Base-by-base conservation (phyloP, 805 yeast species). In the Alloascoidea africana region DNA sequence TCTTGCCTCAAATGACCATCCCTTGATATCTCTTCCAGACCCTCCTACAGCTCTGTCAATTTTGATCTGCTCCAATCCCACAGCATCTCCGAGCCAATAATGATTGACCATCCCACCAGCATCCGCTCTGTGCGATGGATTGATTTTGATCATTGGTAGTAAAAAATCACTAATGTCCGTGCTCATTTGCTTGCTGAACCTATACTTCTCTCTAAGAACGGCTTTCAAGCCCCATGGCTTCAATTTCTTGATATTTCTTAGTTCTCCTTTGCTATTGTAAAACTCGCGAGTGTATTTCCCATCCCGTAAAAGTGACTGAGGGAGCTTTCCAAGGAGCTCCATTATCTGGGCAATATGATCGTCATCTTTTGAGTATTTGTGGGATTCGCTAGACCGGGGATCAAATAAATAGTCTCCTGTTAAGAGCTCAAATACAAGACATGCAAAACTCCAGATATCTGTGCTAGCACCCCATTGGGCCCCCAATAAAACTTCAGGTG, bases 311-410 rank as follows among this genome's bases (percentile, higher is more conserved):
- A 77, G 51, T 36, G 65, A 61, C 13, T 70, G 47, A 2, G 94
- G 93, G 38, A 80, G 61, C 19, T 70, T 66, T 1, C 93, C 89
- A 37, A 83, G 53, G 14, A 83, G 62, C 55, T 89, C 97, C 23
- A 91, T 76, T 11, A 91, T 84, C 55, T 91, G 97, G 0, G 97
- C 97, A 47, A 91, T 67, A 55, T 91, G 98, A 55, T 91, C 98
- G 52, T 89, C 96, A 55, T 87, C 95, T 51, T 87, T 87, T 36
- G 76, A 55, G 58, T 84, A 89, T 3, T 80, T 63, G n/a, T n/a
- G n/a, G n/a, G 30, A 8, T 32, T 46, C 36, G 23, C 62, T 62
- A 30, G 47, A 46, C 38, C 76, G 71, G 3, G 98, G 98, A 54
- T 89, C 96, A 55, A 89, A 91, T 36, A 91, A 57, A 50, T 87